These are phyloP conservation scores for Salix arbutifolia DNA, from an alignment of 345 rosid genomes.

Conservation along the genomic window DNA sequence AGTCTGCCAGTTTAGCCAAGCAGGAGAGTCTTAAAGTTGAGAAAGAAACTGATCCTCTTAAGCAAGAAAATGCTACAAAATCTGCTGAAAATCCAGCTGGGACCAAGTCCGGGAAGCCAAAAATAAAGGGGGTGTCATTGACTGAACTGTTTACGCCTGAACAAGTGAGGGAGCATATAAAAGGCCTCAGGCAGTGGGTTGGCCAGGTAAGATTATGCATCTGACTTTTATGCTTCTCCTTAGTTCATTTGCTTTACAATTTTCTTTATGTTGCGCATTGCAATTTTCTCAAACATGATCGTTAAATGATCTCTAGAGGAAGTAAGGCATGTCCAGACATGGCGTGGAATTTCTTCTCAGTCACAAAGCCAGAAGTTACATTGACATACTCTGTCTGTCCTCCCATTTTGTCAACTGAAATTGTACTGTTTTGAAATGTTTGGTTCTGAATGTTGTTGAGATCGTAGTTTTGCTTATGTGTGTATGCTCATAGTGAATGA, in stretches of 20 bases:
- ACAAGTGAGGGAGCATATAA: constrained; percentile 89
- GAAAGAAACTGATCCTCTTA: constrained; percentile 48
- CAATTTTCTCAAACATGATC: background rate
- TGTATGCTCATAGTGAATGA: background rate
- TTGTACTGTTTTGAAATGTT: background rate
- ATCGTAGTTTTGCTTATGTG: background rate
- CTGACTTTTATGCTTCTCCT: background rate
- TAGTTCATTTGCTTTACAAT: no score
- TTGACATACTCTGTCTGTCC: background rate
- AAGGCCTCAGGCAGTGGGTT: constrained; percentile 97
- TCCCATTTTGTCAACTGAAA: background rate
- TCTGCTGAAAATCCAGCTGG: constrained; percentile 35
- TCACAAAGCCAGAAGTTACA: background rate
- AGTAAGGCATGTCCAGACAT: background rate
- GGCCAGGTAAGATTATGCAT: constrained; percentile 65
- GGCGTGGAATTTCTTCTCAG: background rate
- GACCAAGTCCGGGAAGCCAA: constrained; percentile 87
- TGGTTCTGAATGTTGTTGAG: background rate
- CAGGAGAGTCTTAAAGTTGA: constrained; percentile 47
- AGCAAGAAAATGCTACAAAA: constrained; percentile 53
- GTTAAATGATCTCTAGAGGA: background rate
- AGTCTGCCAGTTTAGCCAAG: constrained; percentile 33
- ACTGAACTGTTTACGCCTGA: constrained; percentile 96
- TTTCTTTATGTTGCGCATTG: no score
- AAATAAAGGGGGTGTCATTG: constrained; percentile 90